Evolutionary conservation across 257 asterid species (phyloP).

Genomic region (Jacaranda mimosifolia): DNA sequence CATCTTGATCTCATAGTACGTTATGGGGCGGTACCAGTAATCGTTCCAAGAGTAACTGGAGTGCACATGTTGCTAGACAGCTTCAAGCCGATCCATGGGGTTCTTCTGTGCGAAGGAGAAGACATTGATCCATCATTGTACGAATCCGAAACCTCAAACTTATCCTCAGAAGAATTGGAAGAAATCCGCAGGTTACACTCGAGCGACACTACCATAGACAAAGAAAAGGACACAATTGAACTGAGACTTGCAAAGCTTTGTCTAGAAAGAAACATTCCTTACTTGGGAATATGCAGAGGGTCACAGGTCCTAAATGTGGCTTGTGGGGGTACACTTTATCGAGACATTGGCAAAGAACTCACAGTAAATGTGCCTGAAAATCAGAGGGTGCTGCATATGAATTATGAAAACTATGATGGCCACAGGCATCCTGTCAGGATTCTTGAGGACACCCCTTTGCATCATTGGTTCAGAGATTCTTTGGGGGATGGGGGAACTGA

Average conservation of each 20-base stretch:
- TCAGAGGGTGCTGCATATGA: conserved; percentile 58
- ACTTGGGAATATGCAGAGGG: conserved; percentile 88
- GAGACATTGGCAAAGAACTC: conserved; percentile 73
- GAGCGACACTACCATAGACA: conserved; percentile 78
- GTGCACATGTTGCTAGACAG: conserved; percentile 74
- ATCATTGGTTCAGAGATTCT: conserved; percentile 76
- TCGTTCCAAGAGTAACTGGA: conserved; percentile 84
- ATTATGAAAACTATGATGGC: conserved; percentile 79
- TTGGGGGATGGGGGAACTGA: conserved; percentile 57
- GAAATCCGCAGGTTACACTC: conserved; percentile 65
- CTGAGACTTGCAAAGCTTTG: conserved; percentile 80
- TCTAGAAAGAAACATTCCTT: conserved; percentile 86
- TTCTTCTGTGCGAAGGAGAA: conserved; percentile 90
- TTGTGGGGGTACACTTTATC: conserved; percentile 90
- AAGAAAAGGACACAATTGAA: conserved; percentile 84
- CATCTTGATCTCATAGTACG: conserved; percentile 81
- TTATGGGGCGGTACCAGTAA: conserved; percentile 85
- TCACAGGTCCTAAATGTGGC: conserved; percentile 95
- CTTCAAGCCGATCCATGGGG: conserved; percentile 91
- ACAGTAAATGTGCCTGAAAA: conserved; percentile 31
- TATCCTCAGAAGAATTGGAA: conserved; percentile 68
- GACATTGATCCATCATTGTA: conserved; percentile 84
- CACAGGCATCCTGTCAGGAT: conserved; percentile 71
- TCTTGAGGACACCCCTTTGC: conserved; percentile 69
- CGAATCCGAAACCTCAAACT: conserved; percentile 56